These are phyloP conservation scores for Emmonsia crescens DNA, from an alignment of 2,329 filamentous ascomycete species.

Conservation along the genomic window DNA sequence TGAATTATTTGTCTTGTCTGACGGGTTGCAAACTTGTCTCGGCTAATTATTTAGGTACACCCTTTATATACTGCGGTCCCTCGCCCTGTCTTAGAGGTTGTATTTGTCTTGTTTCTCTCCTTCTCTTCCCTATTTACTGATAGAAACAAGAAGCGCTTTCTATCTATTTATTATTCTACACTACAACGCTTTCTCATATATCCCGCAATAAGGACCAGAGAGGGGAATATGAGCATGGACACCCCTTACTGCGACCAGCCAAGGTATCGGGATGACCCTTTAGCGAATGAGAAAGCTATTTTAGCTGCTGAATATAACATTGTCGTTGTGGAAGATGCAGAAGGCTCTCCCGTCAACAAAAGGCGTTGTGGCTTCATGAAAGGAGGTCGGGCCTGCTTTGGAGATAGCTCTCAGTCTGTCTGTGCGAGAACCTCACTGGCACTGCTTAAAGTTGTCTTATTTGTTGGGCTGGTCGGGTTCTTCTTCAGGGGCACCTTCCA, in stretches of 20 bases:
- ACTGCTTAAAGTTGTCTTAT: slow-evolving; percentile 1
- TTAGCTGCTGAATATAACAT: not conserved
- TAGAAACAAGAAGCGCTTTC: not conserved
- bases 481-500: not conserved
- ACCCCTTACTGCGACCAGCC: not conserved
- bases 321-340: not conserved
- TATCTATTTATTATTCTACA: not conserved
- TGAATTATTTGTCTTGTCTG: not conserved
- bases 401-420: not conserved
- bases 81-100: not conserved
- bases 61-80: not conserved
- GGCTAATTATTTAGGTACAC: not conserved
- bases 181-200: not conserved
- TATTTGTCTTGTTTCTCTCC: not conserved
- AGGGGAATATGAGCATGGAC: not conserved
- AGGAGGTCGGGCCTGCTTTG: not conserved
- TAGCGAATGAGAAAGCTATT: not conserved
- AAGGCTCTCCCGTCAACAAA: not conserved
- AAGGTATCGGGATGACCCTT: slow-evolving; percentile 3
- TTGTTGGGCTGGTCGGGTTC: slow-evolving; percentile 1
- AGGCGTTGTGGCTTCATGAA: not conserved
- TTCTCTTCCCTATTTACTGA: not conserved
- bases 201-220: not conserved
- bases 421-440: not conserved
- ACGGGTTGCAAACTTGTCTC: slow-evolving; percentile 1